Base-by-base conservation (phyloP, 225 moss, liverwort and hornwort species). In the Polytrichum formosum region DNA sequence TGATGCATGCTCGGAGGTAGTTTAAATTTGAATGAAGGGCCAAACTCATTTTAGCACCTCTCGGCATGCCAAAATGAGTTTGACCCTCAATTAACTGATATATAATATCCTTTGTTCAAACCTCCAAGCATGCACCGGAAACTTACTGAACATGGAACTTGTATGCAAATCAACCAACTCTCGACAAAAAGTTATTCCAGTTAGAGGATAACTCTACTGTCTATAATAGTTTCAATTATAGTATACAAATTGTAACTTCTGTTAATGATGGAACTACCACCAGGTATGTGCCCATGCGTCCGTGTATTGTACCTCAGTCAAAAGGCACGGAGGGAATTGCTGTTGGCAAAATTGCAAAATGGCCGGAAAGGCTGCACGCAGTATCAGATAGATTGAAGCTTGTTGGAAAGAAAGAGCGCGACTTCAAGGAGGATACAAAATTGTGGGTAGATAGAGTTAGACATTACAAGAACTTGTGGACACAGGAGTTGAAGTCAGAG, bases 271-370 rank as follows among this genome's bases (percentile, higher is more conserved):
- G 33, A 7, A 7, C 46, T 26, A 60, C 22, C 26, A 26, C 17
- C 75, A 96, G 96, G 96, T 96, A 96, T 72, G 87, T 90, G 56
- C 93, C 93, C 19, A 91, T 96, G 96, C 83, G 96, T 63, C 89
- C 96, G 6, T 96, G 96, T 64, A 86, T 93, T 66, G 96, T 96
- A 63, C 96, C 93, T 25, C 91, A 91, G 67, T 75, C 85, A 0
- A 66, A 72, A 18, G 76, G 78, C 1, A 81, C 85, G 67, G 74
- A 85, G 61, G 77, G 76, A 18, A 78, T 85, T 18, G 91, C 87
- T n/a, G 87, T 96, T n/a, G 93, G 87, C 20, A 74, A 73, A 53
- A 75, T 87, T 61, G 85, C 91, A 0, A 83, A 87, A 64, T 96
- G 91, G 93, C 96, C 96, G 28, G 87, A 74, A 59, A 85, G 96